Evolutionary conservation across 2,329 filamentous ascomycete species (phyloP).

Genomic region (Salinomyces thailandicus): DNA sequence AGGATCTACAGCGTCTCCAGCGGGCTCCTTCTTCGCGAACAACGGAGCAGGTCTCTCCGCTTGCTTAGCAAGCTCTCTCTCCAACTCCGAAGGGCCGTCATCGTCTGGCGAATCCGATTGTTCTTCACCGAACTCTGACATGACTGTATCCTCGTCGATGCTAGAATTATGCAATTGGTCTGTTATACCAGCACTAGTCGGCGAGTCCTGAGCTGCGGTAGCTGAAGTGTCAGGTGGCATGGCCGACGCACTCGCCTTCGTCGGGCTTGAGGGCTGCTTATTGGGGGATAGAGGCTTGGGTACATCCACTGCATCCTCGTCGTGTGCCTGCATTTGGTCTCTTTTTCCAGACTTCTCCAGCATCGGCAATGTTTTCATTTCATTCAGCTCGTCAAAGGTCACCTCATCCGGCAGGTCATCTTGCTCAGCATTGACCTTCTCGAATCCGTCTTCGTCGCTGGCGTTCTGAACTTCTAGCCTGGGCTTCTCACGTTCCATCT

Average conservation of each 20-base stretch:
- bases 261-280: constrained; percentile 15
- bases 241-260: constrained; percentile 4
- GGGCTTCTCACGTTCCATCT: constrained; percentile 37
- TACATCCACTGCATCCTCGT: constrained; percentile 13
- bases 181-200: constrained; percentile 44
- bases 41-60: constrained; percentile 61
- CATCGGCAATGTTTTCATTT: constrained; percentile 25
- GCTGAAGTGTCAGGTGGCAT: constrained; percentile 13
- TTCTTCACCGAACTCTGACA: constrained; percentile 29
- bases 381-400: constrained; percentile 57
- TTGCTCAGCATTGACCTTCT: constrained; percentile 64
- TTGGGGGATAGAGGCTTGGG: constrained; percentile 22
- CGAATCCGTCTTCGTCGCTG: constrained; percentile 84
- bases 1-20: constrained; percentile 5
- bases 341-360: constrained; percentile 21
- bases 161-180: constrained; percentile 48
- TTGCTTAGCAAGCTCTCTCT: constrained; percentile 25
- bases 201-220: constrained; percentile 32
- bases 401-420: constrained; percentile 52
- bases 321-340: constrained; percentile 11
- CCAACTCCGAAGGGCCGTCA: constrained; percentile 21
- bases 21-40: constrained; percentile 38
- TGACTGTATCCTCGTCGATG: constrained; percentile 48
- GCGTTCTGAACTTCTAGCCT: constrained; percentile 68
- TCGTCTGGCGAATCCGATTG: constrained; percentile 21